A percentile compares a stretch with the other conserved stretches of the same genome.
Evolutionary conservation across 345 rosid species (phyloP).

Genomic region (Erodium maritimum): DNA sequence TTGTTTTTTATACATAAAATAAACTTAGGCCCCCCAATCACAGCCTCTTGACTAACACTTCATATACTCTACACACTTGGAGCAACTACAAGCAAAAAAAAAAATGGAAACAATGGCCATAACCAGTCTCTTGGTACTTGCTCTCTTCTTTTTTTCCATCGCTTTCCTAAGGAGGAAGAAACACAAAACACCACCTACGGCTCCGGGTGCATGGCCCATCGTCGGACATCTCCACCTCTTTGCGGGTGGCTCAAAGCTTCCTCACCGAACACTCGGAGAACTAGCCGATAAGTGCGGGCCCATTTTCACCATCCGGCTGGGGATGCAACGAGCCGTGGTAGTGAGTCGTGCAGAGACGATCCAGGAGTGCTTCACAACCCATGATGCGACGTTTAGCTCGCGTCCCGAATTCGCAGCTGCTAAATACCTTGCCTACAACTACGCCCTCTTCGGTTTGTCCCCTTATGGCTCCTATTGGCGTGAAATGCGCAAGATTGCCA

Average conservation of each 20-base stretch:
- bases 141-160: too few species aligned
- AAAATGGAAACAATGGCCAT: too few species aligned
- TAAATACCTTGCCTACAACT: conserved; percentile 15
- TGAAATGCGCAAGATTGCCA: conserved; percentile 21
- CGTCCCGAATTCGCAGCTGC: conserved; percentile 18
- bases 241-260: conserved; percentile 3
- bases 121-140: too few species aligned
- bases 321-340: conserved; percentile 13
- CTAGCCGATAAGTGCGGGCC: conserved; percentile 20
- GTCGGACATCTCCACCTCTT: conserved; percentile 29
- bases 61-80: too few species aligned
- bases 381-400: conserved; percentile 15
- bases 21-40: too few species aligned
- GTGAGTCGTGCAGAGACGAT: conserved; percentile 16
- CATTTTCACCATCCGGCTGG: conserved; percentile 18
- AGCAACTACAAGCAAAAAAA: too few species aligned
- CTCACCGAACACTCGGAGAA: conserved; percentile 6
- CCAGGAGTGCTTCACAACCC: conserved; percentile 23
- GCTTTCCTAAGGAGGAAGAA: too few species aligned
- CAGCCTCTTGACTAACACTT: too few species aligned
- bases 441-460: conserved; percentile 17
- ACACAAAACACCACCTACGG: not conserved
- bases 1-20: too few species aligned
- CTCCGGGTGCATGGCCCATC: conserved; percentile 6
- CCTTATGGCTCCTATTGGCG: conserved; percentile 29